Evolutionary conservation across 345 rosid species (phyloP).

Genomic region (Abelmoschus esculentus): DNA sequence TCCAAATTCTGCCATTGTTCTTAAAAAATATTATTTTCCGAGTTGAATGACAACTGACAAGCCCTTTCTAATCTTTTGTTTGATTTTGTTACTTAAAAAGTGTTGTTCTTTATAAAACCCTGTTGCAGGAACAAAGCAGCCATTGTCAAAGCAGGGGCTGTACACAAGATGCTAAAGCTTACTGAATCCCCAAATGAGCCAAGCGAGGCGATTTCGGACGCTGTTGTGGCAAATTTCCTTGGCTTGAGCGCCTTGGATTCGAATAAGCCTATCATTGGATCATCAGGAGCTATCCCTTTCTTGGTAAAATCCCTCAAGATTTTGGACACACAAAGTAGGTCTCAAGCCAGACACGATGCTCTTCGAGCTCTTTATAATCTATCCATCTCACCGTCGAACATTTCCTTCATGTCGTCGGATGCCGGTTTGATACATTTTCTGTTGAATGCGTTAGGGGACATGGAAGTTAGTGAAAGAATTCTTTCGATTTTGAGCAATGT

Average conservation of each 20-base stretch:
- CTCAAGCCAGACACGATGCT: slow-evolving; percentile 82
- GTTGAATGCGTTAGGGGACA: slow-evolving; percentile 62
- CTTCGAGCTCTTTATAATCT: slow-evolving; percentile 84
- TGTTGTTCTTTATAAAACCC: not conserved
- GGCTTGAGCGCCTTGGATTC: slow-evolving; percentile 88
- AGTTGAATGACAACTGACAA: not conserved
- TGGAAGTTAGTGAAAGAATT: slow-evolving; percentile 84
- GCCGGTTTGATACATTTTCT: slow-evolving; percentile 53
- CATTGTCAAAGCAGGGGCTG: slow-evolving; percentile 94
- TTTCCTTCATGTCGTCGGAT: slow-evolving; percentile 48
- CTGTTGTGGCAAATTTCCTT: slow-evolving; percentile 82
- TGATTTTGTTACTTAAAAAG: not conserved
- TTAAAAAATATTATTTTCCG: not conserved
- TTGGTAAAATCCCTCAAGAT: slow-evolving; percentile 54
- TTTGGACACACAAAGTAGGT: slow-evolving; percentile 26
- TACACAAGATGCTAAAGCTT: slow-evolving; percentile 84
- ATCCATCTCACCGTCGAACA: slow-evolving; percentile 55
- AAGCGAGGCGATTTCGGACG: slow-evolving; percentile 54
- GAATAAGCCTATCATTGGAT: slow-evolving; percentile 82
- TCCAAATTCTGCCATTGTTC: not conserved
- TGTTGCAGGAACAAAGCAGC: slow-evolving; percentile 92
- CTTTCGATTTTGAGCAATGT: slow-evolving; percentile 79
- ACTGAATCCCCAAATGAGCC: slow-evolving; percentile 52
- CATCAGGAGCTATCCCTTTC: slow-evolving; percentile 81
- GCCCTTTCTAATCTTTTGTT: not conserved